A percentile compares a stretch with the other conserved stretches of the same genome.
Evolutionary conservation across 2,329 filamentous ascomycete species (phyloP).

Genomic region (Shiraia bambusicola): DNA sequence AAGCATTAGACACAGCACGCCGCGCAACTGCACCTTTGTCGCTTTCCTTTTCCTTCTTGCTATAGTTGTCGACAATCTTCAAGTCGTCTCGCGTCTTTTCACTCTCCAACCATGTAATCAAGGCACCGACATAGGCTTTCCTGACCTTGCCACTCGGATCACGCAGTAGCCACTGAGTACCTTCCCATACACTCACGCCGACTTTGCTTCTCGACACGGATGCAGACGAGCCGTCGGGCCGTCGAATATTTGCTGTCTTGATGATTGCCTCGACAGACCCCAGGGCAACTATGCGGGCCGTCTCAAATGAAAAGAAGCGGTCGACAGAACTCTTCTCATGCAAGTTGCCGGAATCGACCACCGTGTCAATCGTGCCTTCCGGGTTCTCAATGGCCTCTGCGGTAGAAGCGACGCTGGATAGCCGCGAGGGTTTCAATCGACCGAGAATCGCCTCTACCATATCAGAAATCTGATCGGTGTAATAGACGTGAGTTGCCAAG

Average conservation of each 20-base stretch:
- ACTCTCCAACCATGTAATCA: slow-evolving; percentile 81
- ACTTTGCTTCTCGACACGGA: slow-evolving; percentile 73
- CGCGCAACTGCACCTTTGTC: slow-evolving; percentile 52
- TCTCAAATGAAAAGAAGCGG: slow-evolving; percentile 64
- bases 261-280: slow-evolving; percentile 81
- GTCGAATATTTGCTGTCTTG: slow-evolving; percentile 67
- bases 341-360: slow-evolving; percentile 51
- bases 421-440: slow-evolving; percentile 68
- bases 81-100: slow-evolving; percentile 71
- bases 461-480: slow-evolving; percentile 91
- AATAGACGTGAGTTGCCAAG: slow-evolving; percentile 92
- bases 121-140: slow-evolving; percentile 79
- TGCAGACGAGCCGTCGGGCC: slow-evolving; percentile 45
- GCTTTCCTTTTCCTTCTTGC: slow-evolving; percentile 44
- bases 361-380: slow-evolving; percentile 50
- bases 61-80: slow-evolving; percentile 60
- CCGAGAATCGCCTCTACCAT: slow-evolving; percentile 82
- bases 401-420: slow-evolving; percentile 47
- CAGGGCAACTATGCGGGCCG: slow-evolving; percentile 65
- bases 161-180: slow-evolving; percentile 88
- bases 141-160: slow-evolving; percentile 77
- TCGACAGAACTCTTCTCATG: slow-evolving; percentile 56
- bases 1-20: slow-evolving; percentile 69
- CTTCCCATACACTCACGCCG: slow-evolving; percentile 85
- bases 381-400: slow-evolving; percentile 56